These are phyloP conservation scores for Cardamine chenopodiifolia DNA, from an alignment of 345 rosid genomes.

Conservation along the genomic window DNA sequence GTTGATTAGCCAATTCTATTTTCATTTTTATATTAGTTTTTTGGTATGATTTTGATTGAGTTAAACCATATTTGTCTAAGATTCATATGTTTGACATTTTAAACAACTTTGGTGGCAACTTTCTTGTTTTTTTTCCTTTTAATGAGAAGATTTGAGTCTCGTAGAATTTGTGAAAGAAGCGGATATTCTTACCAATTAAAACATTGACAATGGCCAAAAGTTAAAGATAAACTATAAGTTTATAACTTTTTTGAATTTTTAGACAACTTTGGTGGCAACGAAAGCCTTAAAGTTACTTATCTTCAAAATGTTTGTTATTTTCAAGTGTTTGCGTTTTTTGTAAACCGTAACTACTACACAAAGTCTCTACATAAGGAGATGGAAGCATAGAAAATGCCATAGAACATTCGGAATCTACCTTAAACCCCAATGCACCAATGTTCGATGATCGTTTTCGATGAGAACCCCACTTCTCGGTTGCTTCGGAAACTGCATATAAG, in stretches of 20 bases:
- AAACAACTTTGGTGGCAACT: too few relatives aligned
- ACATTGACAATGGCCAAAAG: background rate
- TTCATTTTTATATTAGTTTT: background rate
- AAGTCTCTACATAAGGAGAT: constrained; percentile 34
- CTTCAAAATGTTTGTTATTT: constrained; percentile 30
- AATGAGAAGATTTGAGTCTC: too few relatives aligned
- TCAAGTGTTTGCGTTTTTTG: constrained; percentile 30
- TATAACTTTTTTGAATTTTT: background rate
- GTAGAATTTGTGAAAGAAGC: too few relatives aligned
- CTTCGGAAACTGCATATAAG: constrained; percentile 27
- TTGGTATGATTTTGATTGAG: background rate
- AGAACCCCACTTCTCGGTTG: constrained; percentile 24
- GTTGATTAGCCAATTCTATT: background rate
- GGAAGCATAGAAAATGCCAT: constrained; percentile 25
- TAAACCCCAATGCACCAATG: constrained; percentile 17
- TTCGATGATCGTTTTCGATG: constrained; percentile 22
- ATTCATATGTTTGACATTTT: background rate
- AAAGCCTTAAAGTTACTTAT: constrained; percentile 30
- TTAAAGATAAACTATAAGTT: constrained; percentile 11
- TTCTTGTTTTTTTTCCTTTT: too few relatives aligned
- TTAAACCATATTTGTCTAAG: background rate
- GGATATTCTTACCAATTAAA: background rate
- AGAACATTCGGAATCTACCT: constrained; percentile 16
- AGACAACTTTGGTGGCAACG: constrained; percentile 34
- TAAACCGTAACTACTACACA: constrained; percentile 43